Conservation (phyloP, 495 filamentous ascomycete species). For the Neurospora sp. region DNA sequence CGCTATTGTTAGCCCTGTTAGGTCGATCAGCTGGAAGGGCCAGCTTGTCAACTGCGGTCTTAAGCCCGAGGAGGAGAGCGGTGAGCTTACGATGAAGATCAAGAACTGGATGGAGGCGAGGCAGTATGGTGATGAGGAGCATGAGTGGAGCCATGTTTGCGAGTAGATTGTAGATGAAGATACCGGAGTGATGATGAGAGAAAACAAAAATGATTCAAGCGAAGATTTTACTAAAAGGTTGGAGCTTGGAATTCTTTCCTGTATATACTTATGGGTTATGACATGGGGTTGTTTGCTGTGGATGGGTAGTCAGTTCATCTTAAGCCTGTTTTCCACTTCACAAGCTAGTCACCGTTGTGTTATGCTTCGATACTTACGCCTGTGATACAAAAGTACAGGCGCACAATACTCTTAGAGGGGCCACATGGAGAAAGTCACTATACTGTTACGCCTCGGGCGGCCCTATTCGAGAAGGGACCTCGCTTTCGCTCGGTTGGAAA, state of each 20-base stretch:
- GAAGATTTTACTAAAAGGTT: background rate
- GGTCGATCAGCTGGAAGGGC: conserved; percentile 77
- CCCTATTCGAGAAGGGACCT: background rate
- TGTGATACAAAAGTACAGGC: background rate
- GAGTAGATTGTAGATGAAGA: conserved; percentile 4
- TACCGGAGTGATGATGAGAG: background rate
- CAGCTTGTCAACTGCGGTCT: conserved; percentile 69
- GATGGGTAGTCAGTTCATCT: background rate
- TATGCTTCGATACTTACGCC: background rate
- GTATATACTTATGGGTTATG: background rate
- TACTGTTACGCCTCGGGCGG: too few species aligned
- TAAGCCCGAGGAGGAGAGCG: conserved; percentile 67
- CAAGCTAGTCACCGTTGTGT: background rate
- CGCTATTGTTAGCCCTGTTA: conserved; percentile 71
- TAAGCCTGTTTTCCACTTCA: background rate
- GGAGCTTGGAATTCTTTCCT: background rate
- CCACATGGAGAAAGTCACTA: too few species aligned
- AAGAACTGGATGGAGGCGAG: conserved; percentile 93
- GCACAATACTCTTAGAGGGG: background rate
- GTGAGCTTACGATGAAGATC: conserved; percentile 73
- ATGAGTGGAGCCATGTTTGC: conserved; percentile 63
- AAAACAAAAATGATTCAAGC: background rate
- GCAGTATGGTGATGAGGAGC: conserved; percentile 87
- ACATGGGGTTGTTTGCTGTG: background rate
- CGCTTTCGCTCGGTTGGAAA: background rate